Percentiles rank a stretch among this genome's conserved stretches.
phyloP scores from a whole-genome alignment of 1,284 basidiomycete genomes.

The Exsudoporus floridanus region DNA sequence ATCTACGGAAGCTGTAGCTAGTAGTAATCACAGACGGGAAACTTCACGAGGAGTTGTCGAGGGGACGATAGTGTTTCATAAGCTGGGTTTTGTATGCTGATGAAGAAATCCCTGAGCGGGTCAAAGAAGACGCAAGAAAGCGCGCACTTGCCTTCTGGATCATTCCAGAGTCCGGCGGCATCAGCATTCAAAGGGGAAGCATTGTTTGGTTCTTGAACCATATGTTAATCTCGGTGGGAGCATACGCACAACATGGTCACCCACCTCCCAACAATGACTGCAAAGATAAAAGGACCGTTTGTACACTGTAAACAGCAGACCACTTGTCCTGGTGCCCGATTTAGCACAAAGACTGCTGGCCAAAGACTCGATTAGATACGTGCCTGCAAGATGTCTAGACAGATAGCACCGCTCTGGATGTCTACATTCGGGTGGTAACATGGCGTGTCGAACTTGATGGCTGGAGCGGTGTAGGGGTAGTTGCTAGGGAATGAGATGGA shows the following conservation, averaged over 20 bases:
- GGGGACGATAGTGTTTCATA: slow-evolving; percentile 69
- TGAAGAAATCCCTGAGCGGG: background rate
- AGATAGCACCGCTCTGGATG: slow-evolving; percentile 74
- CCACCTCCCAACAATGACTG: slow-evolving; percentile 82
- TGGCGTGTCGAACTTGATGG: slow-evolving; percentile 78
- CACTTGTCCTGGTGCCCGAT: slow-evolving; percentile 68
- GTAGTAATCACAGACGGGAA: background rate
- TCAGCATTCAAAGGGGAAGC: slow-evolving; percentile 83
- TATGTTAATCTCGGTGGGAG: background rate
- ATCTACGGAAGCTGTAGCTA: slow-evolving; percentile 18
- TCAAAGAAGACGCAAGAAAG: background rate
- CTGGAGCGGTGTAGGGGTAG: slow-evolving; percentile 80
- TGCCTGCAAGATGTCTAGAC: slow-evolving; percentile 81
- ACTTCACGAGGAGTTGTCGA: slow-evolving; percentile 47
- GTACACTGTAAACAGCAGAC: slow-evolving; percentile 87
- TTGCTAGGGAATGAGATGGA: slow-evolving; percentile 79
- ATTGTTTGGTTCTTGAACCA: slow-evolving; percentile 79
- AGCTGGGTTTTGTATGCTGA: slow-evolving; percentile 71
- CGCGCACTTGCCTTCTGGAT: slow-evolving; percentile 53
- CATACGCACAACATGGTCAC: slow-evolving; percentile 18
- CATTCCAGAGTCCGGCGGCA: slow-evolving; percentile 75
- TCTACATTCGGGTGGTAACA: slow-evolving; percentile 89
- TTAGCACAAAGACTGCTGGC: too few relatives aligned
- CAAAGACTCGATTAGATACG: too few relatives aligned
- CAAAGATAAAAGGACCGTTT: slow-evolving; percentile 82